Percentiles rank a stretch among this genome's conserved stretches.
Conservation (phyloP, 2,329 filamentous ascomycete species). For the Fusarium praegraminearum region DNA sequence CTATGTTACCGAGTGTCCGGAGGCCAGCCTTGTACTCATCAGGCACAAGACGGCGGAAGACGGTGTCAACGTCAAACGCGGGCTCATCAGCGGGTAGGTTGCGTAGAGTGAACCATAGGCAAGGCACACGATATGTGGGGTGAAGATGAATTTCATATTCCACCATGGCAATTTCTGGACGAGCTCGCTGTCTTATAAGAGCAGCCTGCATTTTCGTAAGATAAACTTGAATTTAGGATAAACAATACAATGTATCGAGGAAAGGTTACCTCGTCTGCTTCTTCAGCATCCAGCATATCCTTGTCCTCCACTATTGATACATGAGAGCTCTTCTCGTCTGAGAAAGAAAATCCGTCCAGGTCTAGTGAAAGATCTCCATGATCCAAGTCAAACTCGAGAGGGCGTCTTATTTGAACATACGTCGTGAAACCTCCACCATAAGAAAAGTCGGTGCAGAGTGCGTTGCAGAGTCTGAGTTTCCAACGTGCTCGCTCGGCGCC, state of each 20-base stretch:
- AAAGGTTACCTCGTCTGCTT: conserved; percentile 62
- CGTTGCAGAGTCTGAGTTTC: conserved; percentile 66
- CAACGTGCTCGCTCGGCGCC: conserved; percentile 66
- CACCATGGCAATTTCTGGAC: conserved; percentile 61
- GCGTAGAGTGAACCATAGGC: conserved; percentile 79
- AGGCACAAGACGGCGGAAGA: conserved; percentile 79
- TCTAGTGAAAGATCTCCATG: conserved; percentile 61
- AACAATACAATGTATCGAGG: conserved; percentile 14
- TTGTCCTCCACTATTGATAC: conserved; percentile 53
- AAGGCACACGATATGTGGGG: conserved; percentile 79
- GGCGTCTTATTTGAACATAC: conserved; percentile 68
- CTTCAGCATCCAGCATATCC: conserved; percentile 64
- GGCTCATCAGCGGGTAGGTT: conserved; percentile 67
- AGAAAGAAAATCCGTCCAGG: conserved; percentile 61
- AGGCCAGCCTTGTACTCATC: conserved; percentile 71
- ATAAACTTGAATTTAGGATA: conserved; percentile 14
- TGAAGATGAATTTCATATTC: conserved; percentile 82
- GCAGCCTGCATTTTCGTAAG: conserved; percentile 55
- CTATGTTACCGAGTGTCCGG: conserved; percentile 71
- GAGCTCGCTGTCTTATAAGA: conserved; percentile 50
- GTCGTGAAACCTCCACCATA: conserved; percentile 61
- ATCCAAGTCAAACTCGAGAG: conserved; percentile 60
- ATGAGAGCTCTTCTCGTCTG: conserved; percentile 39
- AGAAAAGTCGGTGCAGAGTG: conserved; percentile 61
- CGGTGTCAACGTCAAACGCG: conserved; percentile 72